Percentiles rank a stretch among this genome's conserved stretches.
phyloP scores from a whole-genome alignment of 495 filamentous ascomycete species.

The Podospora comata region DNA sequence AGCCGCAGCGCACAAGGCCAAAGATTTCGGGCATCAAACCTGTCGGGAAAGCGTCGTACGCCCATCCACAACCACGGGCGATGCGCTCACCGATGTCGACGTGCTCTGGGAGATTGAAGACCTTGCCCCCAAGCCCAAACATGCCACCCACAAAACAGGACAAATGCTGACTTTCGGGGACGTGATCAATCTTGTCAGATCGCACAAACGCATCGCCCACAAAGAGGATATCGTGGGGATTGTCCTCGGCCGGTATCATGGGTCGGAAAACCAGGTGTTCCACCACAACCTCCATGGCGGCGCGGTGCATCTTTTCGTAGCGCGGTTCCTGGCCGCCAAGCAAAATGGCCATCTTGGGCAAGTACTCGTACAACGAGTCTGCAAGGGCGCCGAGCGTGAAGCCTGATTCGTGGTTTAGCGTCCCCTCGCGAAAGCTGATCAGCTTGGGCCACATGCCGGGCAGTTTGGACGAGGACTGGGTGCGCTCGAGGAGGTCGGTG shows the following conservation, averaged over 20 bases:
- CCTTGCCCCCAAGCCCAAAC: constrained; percentile 78
- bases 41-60: constrained; percentile 70
- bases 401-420: constrained; percentile 28
- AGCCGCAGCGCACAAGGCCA: constrained; percentile 44
- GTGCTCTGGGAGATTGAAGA: constrained; percentile 66
- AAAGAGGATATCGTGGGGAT: constrained; percentile 65
- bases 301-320: constrained; percentile 45
- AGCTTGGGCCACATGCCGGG: constrained; percentile 79
- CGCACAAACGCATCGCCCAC: constrained; percentile 39
- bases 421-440: constrained; percentile 50
- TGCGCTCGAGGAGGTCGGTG: constrained; percentile 67
- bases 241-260: constrained; percentile 51
- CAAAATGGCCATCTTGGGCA: constrained; percentile 64
- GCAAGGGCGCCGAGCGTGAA: constrained; percentile 71
- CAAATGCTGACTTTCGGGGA: constrained; percentile 46
- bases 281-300: constrained; percentile 59
- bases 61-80: constrained; percentile 87
- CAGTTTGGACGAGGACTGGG: constrained; percentile 62
- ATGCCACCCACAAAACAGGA: constrained; percentile 87
- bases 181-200: constrained; percentile 24
- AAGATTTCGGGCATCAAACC: constrained; percentile 89
- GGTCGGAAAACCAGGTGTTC: constrained; percentile 67
- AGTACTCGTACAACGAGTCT: constrained; percentile 85
- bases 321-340: constrained; percentile 39
- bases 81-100: constrained; percentile 71